Evolutionary conservation across 2,329 filamentous ascomycete species (phyloP), one percentile per base, ranked within the genome.

Genomic region (Xenosphaeropsis pyriputrescens): DNA sequence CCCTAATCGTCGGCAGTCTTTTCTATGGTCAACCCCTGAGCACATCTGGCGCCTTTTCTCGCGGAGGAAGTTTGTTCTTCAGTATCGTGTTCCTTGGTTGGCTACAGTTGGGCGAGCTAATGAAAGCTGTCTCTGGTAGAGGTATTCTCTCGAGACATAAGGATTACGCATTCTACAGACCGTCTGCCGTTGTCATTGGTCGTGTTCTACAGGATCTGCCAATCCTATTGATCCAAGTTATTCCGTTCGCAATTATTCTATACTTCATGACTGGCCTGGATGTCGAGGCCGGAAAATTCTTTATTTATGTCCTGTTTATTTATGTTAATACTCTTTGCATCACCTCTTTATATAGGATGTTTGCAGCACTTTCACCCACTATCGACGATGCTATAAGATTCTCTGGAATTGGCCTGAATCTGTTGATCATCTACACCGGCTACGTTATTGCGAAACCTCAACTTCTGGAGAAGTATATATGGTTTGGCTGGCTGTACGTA

Each of bases 71-170:
- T 6, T 56, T 75, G 7, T 80, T 81, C 64, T 79, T 80, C 58
- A 74, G 71, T 1, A 74, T 79, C 44, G 54, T 80, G 19, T 78
- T 81, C 57, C 62, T 80, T 67, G 48, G 66, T 39, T 81, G 75
- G 76, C 65, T 91, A 5, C 82, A 88, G 42, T 61, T 93, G 35
- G 74, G 78, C 0, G 84, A 93, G 54, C 65, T 88, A 38, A 85
- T 83, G 69, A 79, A 79, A 45, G 82, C 81, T 33, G 77, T 89
- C 7, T 71, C 72, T 36, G 79, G 83, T 5, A 68, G 84, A 39
- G 67, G 67, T 0, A 75, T 91, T 14, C 85, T 70, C 44, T 79
- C 60, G 56, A 74, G 76, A 30, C 77, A 82, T 48, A 69, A 72
- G 35, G 70, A 75, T 26, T 82, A 79, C 49, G 75, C 75, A 1